Conservation (phyloP, 2,329 filamentous ascomycete species). For the Aureobasidium sp. region DNA sequence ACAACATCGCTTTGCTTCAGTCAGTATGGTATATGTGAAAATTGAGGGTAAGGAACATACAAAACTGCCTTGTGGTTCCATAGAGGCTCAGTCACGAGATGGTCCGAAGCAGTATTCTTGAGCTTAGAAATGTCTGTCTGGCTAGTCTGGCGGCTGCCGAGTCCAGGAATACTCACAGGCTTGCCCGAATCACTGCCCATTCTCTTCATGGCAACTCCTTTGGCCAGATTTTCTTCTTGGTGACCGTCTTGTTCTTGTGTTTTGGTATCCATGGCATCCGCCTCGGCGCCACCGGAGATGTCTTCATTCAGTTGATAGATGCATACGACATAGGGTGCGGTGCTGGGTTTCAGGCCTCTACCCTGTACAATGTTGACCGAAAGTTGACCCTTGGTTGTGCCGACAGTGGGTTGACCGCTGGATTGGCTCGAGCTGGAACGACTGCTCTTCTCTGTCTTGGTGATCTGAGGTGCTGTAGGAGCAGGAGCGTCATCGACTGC, state of each 20-base stretch:
- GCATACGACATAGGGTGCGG: constrained; percentile 89
- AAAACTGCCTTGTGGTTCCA: constrained; percentile 96
- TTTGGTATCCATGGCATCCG: constrained; percentile 42
- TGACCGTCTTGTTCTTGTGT: constrained; percentile 25
- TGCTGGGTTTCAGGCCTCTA: constrained; percentile 70
- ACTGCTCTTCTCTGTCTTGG: constrained; percentile 29
- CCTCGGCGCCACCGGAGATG: constrained; percentile 77
- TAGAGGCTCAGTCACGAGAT: constrained; percentile 71
- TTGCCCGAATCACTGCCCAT: constrained; percentile 73
- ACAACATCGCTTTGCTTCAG: constrained; percentile 69
- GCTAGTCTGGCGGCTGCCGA: constrained; percentile 94
- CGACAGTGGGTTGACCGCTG: constrained; percentile 48
- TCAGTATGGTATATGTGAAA: constrained; percentile 25
- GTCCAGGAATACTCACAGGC: constrained; percentile 81
- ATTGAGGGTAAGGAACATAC: constrained; percentile 50
- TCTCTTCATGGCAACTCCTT: constrained; percentile 44
- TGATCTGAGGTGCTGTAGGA: constrained; percentile 40
- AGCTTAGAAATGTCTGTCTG: constrained; percentile 74
- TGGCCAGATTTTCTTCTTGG: constrained; percentile 51
- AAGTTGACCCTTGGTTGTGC: constrained; percentile 75
- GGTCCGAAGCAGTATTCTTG: constrained; percentile 51
- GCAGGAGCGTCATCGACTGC: constrained; percentile 22
- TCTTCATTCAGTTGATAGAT: constrained; percentile 96
- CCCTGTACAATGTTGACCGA: constrained; percentile 84
- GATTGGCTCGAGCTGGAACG: constrained; percentile 29